Base-by-base conservation (phyloP, 129 eudicot genomes). In the Kitagawia praeruptora region DNA sequence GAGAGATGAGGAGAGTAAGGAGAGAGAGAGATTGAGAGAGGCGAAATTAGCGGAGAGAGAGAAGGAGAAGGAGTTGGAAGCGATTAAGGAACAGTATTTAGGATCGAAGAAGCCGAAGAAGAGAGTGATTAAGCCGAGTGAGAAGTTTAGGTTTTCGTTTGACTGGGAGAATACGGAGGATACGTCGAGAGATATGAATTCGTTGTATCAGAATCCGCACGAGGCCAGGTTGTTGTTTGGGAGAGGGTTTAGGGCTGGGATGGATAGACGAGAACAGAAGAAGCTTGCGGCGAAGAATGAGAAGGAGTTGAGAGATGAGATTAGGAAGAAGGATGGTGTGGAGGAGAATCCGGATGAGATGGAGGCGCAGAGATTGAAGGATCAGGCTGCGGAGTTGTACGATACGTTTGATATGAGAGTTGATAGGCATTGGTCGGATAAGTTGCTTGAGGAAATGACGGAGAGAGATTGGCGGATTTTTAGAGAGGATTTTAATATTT, bases 131-230 rank as follows among this genome's bases (percentile, higher is more conserved):
- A 71, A 71, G 27, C 75, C 75, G 13, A 71, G 75, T 71, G 75
- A 71, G 75, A 71, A 71, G 31, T 71, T 71, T 71, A 40, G 75
- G 47, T 71, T 71, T 71, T 71, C 75, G 5, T 71, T 71, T 71
- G 75, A 71, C 41, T 71, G 75, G 75, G 75, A 71, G 75, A 71
- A 71, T 71, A 71, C 75, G n/a, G 75, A 71, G 49, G 75, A 71
- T 71, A 71, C 75, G 15, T 71, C 75, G n/a, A 12, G 75, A 4
- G 75, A 71, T 71, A 71, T 71, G 75, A 71, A 71, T 71, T 10
- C 75, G 8, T 23, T 71, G 75, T 71, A 71, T 71, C 75, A 71
- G 75, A 71, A 71, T 41, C 75, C 75, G 19, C 75, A 71, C 2
- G 75, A 71, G 75, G 75, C 75, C 0, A 41, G 75, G 31, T 27